Conservation (phyloP, 495 filamentous ascomycete genomes). For the Trichoderma parareesei region DNA sequence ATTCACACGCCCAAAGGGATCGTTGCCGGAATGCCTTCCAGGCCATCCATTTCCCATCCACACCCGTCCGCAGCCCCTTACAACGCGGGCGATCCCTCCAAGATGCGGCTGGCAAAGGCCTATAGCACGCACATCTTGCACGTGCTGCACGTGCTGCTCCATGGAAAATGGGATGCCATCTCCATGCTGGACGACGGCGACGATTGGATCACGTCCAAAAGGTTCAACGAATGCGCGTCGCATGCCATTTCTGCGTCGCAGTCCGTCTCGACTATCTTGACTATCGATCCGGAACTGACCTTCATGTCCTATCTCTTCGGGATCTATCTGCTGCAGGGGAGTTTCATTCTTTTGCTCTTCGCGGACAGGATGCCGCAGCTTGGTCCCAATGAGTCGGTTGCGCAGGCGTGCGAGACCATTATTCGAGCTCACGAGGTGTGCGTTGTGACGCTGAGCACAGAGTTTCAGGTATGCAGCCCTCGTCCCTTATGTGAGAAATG, state of each 20-base stretch:
- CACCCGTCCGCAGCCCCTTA: slow-evolving; percentile 7
- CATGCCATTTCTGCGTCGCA: slow-evolving; percentile 48
- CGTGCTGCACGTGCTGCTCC: slow-evolving; percentile 48
- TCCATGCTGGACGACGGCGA: slow-evolving; percentile 49
- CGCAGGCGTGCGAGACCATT: slow-evolving; percentile 50
- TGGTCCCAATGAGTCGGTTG: slow-evolving; percentile 42
- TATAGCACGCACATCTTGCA: slow-evolving; percentile 61
- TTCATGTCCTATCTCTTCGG: slow-evolving; percentile 58
- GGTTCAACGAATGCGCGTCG: slow-evolving; percentile 43
- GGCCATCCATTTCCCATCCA: background rate
- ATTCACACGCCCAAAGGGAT: slow-evolving; percentile 5
- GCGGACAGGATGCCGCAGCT: slow-evolving; percentile 47
- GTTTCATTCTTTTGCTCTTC: slow-evolving; percentile 48
- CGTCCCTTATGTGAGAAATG: background rate
- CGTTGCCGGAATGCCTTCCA: background rate
- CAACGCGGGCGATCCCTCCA: slow-evolving; percentile 8
- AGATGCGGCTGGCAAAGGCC: slow-evolving; percentile 59
- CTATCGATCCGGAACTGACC: slow-evolving; percentile 47
- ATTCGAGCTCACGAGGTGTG: slow-evolving; percentile 52
- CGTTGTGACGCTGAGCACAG: slow-evolving; percentile 51
- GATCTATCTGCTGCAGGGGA: slow-evolving; percentile 52
- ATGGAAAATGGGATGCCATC: slow-evolving; percentile 54
- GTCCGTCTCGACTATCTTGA: slow-evolving; percentile 44
- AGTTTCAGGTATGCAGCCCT: slow-evolving; percentile 45
- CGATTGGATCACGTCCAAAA: slow-evolving; percentile 48